Evolutionary conservation across 176 grass and related monocot genomes (phyloP).

Genomic region (Alopecurus myosuroides): DNA sequence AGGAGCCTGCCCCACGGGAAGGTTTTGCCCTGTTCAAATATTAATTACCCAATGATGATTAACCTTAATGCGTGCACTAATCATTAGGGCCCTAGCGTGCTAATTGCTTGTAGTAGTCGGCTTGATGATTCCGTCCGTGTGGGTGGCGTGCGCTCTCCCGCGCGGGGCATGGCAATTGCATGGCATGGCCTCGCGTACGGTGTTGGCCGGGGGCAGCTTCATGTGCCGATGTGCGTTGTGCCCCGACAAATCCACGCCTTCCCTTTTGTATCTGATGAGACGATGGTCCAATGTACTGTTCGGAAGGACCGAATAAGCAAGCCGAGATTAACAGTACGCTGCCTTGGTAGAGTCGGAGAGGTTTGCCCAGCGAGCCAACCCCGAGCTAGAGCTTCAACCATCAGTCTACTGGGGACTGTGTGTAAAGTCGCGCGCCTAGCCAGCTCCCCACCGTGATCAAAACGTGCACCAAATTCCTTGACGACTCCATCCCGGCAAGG

Average conservation of each 20-base stretch:
- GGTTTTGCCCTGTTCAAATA: slow-evolving; percentile 18
- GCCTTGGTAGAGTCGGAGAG: too few relatives aligned
- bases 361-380: too few relatives aligned
- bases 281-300: not conserved
- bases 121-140: slow-evolving; percentile 8
- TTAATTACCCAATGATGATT: not conserved
- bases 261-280: not conserved
- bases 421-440: too few relatives aligned
- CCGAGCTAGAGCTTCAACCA: too few relatives aligned
- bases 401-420: too few relatives aligned
- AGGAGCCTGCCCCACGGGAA: not conserved
- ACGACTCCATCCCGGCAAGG: too few relatives aligned
- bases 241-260: slow-evolving; percentile 11
- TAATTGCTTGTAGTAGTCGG: not conserved
- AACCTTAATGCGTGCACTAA: slow-evolving; percentile 8
- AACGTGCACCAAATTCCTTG: too few relatives aligned
- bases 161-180: not conserved
- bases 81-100: slow-evolving; percentile 10
- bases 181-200: not conserved
- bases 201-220: not conserved
- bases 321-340: not conserved
- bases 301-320: not conserved
- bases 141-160: not conserved
- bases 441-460: too few relatives aligned
- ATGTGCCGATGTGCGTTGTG: slow-evolving; percentile 2